Evolutionary conservation across 768 basidiomycete species (phyloP), one percentile per base, ranked within the genome.

Genomic region (Gloeopeniophorella convolvens): DNA sequence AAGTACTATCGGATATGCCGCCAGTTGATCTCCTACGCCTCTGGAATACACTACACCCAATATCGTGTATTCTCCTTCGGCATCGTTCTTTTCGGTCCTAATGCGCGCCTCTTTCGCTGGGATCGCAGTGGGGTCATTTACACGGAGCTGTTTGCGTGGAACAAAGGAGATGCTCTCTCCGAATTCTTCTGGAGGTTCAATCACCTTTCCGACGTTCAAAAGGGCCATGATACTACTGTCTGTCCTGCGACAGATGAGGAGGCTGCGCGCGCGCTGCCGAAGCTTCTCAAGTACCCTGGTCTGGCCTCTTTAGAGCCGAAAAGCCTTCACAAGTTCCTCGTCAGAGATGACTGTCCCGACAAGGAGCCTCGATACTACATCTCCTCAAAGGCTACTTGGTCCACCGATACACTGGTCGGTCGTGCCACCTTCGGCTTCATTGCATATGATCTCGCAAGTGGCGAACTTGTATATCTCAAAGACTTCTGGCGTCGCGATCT

Each of bases 101-200:
- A 15, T 3, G 32, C 23, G 4, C 32, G 20, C 31, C 11, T 41
- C 28, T 8, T 42, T 5, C 41, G 41, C 31, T 43, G 40, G 48
- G 48, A 50, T 34, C 48, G 40, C 18, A 32, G 23, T n/a, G 37
- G 37, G 18, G 7, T 20, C 32, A 27, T 31, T 4, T n/a, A 28
- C 13, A 21, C 16, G 3, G 41, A 42, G 6, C 27, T 24, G 26
- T 42, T 50, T 21, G 26, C 30, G 5, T 42, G 13, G 18, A 21
- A 32, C 11, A 15, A 32, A 11, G 37, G 20, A 0, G n/a, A 50
- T 11, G 23, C 12, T 7, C 23, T 50, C 4, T 26, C 27, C 23
- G 32, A 50, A 24, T 50, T 50, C 31, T 27, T 50, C 20, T 34
- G 40, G 48, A 28, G 48, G n/a, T 50, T 42, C 32, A 30, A 41